Percentiles rank a stretch among this genome's conserved stretches.
Conservation (phyloP, 192 early-diverging fungal genomes). For the Podila epigama region DNA sequence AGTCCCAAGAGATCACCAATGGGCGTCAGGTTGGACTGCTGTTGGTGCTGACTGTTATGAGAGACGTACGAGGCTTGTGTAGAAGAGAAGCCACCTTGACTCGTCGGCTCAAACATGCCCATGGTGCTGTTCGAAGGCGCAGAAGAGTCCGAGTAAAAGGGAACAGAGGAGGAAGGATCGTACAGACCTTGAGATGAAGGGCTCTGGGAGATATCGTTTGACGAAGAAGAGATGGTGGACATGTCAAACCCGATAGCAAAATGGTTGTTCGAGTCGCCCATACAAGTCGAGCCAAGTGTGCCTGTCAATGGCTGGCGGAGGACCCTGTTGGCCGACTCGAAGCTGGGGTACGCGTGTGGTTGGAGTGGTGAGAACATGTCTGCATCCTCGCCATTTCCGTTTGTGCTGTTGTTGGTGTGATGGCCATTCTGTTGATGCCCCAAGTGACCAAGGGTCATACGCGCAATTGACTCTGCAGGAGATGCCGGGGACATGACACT, state of each 20-base stretch:
- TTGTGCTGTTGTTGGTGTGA: neutral
- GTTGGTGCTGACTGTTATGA: neutral
- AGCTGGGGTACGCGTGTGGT: slow-evolving; percentile 28
- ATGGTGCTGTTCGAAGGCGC: neutral
- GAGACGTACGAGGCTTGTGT: slow-evolving; percentile 24
- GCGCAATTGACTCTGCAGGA: slow-evolving; percentile 33
- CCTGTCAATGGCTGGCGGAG: slow-evolving; percentile 14
- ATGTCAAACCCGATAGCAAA: slow-evolving; percentile 29
- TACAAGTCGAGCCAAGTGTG: neutral
- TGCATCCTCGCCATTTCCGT: slow-evolving; percentile 10
- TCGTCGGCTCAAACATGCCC: slow-evolving; percentile 27
- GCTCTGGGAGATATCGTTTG: neutral
- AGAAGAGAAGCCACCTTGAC: slow-evolving; percentile 13
- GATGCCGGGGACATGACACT: slow-evolving; percentile 44
- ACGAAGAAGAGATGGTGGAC: slow-evolving; percentile 6
- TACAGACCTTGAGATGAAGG: neutral
- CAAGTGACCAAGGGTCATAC: slow-evolving; percentile 25
- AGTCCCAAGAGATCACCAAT: slow-evolving; percentile 37
- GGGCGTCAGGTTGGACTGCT: slow-evolving; percentile 20
- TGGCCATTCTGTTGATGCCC: too few relatives aligned
- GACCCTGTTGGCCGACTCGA: slow-evolving; percentile 24
- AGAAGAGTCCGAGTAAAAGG: slow-evolving; percentile 14
- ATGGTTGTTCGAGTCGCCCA: neutral
- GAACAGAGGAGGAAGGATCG: slow-evolving; percentile 3
- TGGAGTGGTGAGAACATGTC: slow-evolving; percentile 46